A percentile compares a stretch with the other conserved stretches of the same genome.
phyloP scores from a whole-genome alignment of 2,329 filamentous ascomycete genomes.

The Fusarium odoratissimum region DNA sequence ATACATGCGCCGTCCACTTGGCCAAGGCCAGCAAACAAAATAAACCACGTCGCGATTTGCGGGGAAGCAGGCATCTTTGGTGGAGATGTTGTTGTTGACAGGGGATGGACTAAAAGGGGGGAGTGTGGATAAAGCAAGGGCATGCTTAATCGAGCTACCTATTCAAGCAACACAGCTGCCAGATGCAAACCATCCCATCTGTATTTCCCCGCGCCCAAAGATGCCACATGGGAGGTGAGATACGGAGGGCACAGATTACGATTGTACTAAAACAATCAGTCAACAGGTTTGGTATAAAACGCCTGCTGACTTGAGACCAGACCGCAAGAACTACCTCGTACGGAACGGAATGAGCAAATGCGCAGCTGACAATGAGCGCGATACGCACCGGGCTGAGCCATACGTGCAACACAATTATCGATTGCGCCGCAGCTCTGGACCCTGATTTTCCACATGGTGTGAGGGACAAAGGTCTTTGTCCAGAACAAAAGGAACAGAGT shows the following conservation, averaged over 20 bases:
- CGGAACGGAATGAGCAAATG: conserved; percentile 5
- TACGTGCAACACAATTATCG: background rate
- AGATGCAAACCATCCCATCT: conserved; percentile 27
- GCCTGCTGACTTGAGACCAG: conserved; percentile 22
- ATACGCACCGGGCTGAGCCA: conserved; percentile 13
- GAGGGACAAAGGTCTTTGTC: background rate
- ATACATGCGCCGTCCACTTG: conserved; percentile 21
- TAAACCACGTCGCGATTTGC: conserved; percentile 30
- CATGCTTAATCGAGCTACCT: conserved; percentile 15
- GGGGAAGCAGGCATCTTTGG: conserved; percentile 34
- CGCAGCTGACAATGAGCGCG: conserved; percentile 23
- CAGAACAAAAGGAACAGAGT: background rate
- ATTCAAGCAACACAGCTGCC: conserved; percentile 16
- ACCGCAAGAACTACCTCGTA: conserved; percentile 3
- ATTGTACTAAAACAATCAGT: background rate
- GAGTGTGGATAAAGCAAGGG: conserved; percentile 24
- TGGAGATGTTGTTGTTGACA: conserved; percentile 25
- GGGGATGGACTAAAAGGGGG: conserved; percentile 13
- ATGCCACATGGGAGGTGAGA: conserved; percentile 17
- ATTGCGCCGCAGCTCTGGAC: conserved; percentile 24
- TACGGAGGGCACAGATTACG: background rate
- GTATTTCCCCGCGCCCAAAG: conserved; percentile 11
- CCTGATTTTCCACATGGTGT: conserved; percentile 17
- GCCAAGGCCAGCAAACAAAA: conserved; percentile 26
- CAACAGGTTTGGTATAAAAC: background rate